Percentiles rank a stretch among this genome's conserved stretches.
Conservation (phyloP, 2,329 filamentous ascomycete species). For the Alternaria arborescens region DNA sequence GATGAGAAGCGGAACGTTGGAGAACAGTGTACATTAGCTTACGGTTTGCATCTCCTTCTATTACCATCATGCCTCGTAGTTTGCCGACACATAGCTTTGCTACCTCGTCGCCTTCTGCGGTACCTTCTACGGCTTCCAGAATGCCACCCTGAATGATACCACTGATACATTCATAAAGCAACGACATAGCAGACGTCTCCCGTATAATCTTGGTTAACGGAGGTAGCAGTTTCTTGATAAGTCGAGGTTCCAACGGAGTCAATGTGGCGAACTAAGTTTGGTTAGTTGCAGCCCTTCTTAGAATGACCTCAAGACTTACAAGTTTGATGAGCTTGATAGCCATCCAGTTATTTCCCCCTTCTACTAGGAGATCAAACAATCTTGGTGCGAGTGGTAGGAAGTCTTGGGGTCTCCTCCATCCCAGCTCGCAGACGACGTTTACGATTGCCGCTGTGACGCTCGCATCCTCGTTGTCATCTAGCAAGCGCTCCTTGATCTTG, state of each 20-base stretch:
- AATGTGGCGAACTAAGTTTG: constrained; percentile 82
- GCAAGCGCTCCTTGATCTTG: constrained; percentile 92
- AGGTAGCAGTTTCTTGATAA: constrained; percentile 89
- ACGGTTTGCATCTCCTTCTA: constrained; percentile 94
- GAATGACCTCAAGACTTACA: constrained; percentile 59
- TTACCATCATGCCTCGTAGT: constrained; percentile 89
- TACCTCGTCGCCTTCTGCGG: constrained; percentile 86
- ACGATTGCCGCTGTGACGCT: constrained; percentile 96
- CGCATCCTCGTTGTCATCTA: constrained; percentile 88
- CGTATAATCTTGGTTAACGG: constrained; percentile 92
- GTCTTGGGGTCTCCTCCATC: constrained; percentile 91
- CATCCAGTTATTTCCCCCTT: constrained; percentile 99
- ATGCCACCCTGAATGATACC: constrained; percentile 98
- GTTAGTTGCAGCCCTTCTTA: constrained; percentile 17
- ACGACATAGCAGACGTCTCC: constrained; percentile 96
- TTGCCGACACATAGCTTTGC: constrained; percentile 92
- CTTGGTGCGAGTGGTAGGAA: constrained; percentile 91
- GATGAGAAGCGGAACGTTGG: constrained; percentile 20
- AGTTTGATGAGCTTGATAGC: constrained; percentile 99
- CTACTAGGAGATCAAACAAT: constrained; percentile 89
- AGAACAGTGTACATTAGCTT: constrained; percentile 52
- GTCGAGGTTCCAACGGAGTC: constrained; percentile 87
- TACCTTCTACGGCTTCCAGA: constrained; percentile 80
- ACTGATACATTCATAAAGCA: constrained; percentile 97
- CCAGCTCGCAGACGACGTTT: constrained; percentile 95